These are phyloP conservation scores for Clathrospora elynae DNA, from an alignment of 2,329 filamentous ascomycete species.

Conservation along the genomic window DNA sequence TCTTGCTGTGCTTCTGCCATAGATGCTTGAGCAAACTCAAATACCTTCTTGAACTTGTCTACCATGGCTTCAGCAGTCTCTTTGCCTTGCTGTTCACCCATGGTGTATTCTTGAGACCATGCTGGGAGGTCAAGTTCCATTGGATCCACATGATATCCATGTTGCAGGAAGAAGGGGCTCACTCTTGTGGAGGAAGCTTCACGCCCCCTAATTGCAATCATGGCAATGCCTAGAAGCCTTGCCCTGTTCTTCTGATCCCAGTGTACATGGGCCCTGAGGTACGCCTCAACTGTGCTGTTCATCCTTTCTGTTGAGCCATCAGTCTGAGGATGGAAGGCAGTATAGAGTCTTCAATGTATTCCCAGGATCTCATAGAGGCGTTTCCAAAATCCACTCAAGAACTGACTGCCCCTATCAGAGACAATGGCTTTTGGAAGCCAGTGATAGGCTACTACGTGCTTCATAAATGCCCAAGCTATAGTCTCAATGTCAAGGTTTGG, in stretches of 20 bases:
- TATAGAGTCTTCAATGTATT: slow-evolving; percentile 1
- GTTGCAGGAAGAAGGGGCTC: background rate
- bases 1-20: background rate
- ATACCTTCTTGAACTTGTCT: background rate
- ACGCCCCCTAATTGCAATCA: background rate
- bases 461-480: background rate
- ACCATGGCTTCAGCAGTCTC: too few relatives aligned
- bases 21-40: background rate
- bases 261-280: background rate
- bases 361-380: background rate
- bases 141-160: background rate
- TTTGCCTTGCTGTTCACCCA: background rate
- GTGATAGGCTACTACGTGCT: slow-evolving; percentile 1
- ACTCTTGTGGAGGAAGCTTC: background rate
- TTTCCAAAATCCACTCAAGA: background rate
- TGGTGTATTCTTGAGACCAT: background rate
- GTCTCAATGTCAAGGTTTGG: background rate
- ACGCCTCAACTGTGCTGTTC: background rate
- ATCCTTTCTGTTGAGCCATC: slow-evolving; percentile 2
- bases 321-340: slow-evolving; percentile 5
- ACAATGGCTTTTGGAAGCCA: background rate
- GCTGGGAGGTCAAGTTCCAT: background rate
- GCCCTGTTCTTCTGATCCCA: slow-evolving; percentile 1
- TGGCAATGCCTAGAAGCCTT: background rate
- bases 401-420: background rate